Evolutionary conservation across 495 filamentous ascomycete species (phyloP).

Genomic region (Talaromyces stipitatus): DNA sequence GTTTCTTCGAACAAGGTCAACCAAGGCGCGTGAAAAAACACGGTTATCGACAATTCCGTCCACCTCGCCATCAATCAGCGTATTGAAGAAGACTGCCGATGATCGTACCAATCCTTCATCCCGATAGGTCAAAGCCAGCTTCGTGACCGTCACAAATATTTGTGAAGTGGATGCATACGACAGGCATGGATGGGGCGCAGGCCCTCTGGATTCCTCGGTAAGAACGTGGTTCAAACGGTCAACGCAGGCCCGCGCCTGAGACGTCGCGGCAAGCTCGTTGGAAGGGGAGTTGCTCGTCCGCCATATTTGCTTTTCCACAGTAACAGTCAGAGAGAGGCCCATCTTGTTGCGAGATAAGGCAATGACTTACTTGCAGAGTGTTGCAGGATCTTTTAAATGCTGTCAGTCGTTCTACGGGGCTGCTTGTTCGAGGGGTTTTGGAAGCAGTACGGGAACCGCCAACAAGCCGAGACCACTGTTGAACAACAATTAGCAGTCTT

Average conservation of each 20-base stretch:
- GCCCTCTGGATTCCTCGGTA: conserved; percentile 79
- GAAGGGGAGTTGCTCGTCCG: conserved; percentile 50
- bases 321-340: not conserved
- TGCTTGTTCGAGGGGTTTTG: conserved; percentile 56
- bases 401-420: conserved; percentile 77
- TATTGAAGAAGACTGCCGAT: conserved; percentile 77
- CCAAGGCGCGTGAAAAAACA: conserved; percentile 74
- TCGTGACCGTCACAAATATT: conserved; percentile 78
- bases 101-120: conserved; percentile 74
- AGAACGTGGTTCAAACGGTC: conserved; percentile 70
- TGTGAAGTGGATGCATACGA: conserved; percentile 74
- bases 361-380: conserved; percentile 61
- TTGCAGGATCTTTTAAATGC: conserved; percentile 86
- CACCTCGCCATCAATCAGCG: conserved; percentile 89
- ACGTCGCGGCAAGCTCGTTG: conserved; percentile 41
- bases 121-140: conserved; percentile 71
- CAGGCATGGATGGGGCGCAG: conserved; percentile 82
- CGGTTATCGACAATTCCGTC: conserved; percentile 84
- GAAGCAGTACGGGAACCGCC: conserved; percentile 66
- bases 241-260: conserved; percentile 46
- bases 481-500: not conserved
- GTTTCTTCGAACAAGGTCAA: conserved; percentile 58
- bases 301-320: conserved; percentile 64
- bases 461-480: conserved; percentile 81
- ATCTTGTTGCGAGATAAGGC: not conserved